Percentiles rank a stretch among this genome's conserved stretches.
Evolutionary conservation across 352 stramenopile genomes (phyloP).

Genomic region (Pythium pectinolyticum): DNA sequence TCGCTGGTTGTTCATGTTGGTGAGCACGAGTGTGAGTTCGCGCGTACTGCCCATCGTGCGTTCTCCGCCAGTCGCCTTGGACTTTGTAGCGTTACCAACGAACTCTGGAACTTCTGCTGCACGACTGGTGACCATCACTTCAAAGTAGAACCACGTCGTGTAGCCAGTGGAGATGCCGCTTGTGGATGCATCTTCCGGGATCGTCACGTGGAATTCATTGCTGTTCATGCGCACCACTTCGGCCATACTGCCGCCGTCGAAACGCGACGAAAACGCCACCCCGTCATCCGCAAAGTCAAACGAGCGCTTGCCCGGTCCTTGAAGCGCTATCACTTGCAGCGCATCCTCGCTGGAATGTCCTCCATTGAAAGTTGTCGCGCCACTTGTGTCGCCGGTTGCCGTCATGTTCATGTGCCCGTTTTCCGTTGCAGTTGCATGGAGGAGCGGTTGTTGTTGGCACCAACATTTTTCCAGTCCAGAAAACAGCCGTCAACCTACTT

Average conservation of each 20-base stretch:
- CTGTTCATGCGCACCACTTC: slow-evolving; percentile 14
- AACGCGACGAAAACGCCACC: slow-evolving; percentile 38
- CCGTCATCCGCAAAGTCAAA: slow-evolving; percentile 35
- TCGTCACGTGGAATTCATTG: slow-evolving; percentile 35
- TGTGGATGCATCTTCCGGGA: slow-evolving; percentile 42
- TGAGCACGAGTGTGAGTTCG: slow-evolving; percentile 30
- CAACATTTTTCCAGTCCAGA: no score
- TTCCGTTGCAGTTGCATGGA: no score
- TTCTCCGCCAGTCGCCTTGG: background rate
- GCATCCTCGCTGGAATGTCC: background rate
- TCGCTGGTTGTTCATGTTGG: slow-evolving; percentile 47
- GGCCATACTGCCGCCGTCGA: slow-evolving; percentile 40
- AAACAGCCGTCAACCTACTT: no score
- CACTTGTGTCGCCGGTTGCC: background rate
- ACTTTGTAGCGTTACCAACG: background rate
- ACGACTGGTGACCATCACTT: slow-evolving; percentile 13
- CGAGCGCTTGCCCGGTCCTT: slow-evolving; percentile 37
- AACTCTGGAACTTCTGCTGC: background rate
- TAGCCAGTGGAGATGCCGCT: slow-evolving; percentile 45
- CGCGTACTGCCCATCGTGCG: slow-evolving; percentile 6
- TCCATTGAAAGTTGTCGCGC: background rate
- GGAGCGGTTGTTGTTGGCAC: no score
- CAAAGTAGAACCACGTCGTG: slow-evolving; percentile 54
- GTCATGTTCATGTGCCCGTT: slow-evolving; percentile 4
- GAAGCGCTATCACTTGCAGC: background rate